Evolutionary conservation across 495 filamentous ascomycete species (phyloP).

Genomic region (Cladorrhinum samala): DNA sequence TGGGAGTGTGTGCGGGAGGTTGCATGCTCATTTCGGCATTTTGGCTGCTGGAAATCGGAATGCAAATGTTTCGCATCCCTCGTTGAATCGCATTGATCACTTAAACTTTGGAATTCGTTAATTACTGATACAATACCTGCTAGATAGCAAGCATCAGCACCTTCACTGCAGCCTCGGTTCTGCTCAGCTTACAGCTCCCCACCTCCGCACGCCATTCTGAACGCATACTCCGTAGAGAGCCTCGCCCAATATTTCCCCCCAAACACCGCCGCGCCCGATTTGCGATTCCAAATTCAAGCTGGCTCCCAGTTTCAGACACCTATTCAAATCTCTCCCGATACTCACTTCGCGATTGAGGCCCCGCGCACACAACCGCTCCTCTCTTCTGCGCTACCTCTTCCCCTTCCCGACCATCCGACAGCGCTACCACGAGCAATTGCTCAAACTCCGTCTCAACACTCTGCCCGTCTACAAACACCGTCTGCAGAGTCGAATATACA

Average conservation of each 20-base stretch:
- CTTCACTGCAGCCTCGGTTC: background rate
- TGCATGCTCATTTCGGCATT: background rate
- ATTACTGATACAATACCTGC: background rate
- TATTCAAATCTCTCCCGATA: background rate
- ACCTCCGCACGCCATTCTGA: background rate
- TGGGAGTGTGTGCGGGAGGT: too few relatives aligned
- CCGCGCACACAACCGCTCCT: constrained; percentile 21
- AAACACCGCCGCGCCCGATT: background rate
- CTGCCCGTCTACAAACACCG: constrained; percentile 61
- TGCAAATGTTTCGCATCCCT: background rate
- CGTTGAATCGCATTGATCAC: too few relatives aligned
- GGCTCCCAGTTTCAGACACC: constrained; percentile 13
- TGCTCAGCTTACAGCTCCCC: background rate
- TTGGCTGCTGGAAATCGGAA: background rate
- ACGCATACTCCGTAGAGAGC: background rate
- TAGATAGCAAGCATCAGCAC: too few relatives aligned
- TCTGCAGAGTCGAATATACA: constrained; percentile 69
- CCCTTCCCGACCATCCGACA: constrained; percentile 46
- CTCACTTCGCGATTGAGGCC: background rate
- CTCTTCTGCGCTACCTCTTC: constrained; percentile 54
- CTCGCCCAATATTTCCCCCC: background rate
- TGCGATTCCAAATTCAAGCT: constrained; percentile 8
- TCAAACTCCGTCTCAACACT: constrained; percentile 65
- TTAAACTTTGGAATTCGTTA: too few relatives aligned
- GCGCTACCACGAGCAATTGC: constrained; percentile 55